These are phyloP conservation scores for Trypanosoma lewisi DNA, from an alignment of 208 protist genomes.

Conservation along the genomic window DNA sequence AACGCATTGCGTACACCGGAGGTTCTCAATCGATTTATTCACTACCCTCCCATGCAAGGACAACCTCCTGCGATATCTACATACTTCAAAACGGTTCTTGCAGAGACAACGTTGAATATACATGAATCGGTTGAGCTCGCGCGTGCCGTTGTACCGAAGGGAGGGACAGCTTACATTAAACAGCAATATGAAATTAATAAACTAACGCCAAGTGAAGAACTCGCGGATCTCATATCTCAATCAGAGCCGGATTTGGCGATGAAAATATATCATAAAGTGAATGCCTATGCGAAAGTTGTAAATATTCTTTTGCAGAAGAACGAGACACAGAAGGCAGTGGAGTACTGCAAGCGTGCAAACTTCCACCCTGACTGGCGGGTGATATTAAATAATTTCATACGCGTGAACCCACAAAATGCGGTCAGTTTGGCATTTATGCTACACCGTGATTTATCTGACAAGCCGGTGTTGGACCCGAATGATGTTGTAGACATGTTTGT, in stretches of 20 bases:
- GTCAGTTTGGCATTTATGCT: slow-evolving; percentile 93
- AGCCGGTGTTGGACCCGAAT: slow-evolving; percentile 76
- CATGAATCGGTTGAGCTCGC: slow-evolving; percentile 98
- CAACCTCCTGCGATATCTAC: slow-evolving; percentile 95
- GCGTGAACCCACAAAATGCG: slow-evolving; percentile 91
- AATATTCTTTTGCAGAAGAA: slow-evolving; percentile 93
- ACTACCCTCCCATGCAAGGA: slow-evolving; percentile 63
- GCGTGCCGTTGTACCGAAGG: slow-evolving; percentile 92
- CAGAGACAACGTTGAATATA: slow-evolving; percentile 95
- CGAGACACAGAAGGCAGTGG: slow-evolving; percentile 96
- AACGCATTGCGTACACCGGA: slow-evolving; percentile 95
- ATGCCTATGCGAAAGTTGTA: slow-evolving; percentile 94
- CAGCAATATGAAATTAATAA: slow-evolving; percentile 99
- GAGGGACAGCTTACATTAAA: slow-evolving; percentile 91
- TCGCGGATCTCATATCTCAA: slow-evolving; percentile 96
- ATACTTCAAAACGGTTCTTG: slow-evolving; percentile 98
- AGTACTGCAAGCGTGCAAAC: slow-evolving; percentile 96
- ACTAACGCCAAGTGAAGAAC: slow-evolving; percentile 97
- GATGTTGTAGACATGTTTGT: slow-evolving; percentile 97
- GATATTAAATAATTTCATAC: slow-evolving; percentile 92
- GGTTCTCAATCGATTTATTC: slow-evolving; percentile 95
- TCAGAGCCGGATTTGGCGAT: slow-evolving; percentile 93
- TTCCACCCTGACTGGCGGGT: slow-evolving; percentile 96
- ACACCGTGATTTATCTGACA: slow-evolving; percentile 71
- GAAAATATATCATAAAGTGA: slow-evolving; percentile 96